These are phyloP conservation scores for Penicillium thymicola DNA, from an alignment of 2,329 filamentous ascomycete species.

Conservation along the genomic window DNA sequence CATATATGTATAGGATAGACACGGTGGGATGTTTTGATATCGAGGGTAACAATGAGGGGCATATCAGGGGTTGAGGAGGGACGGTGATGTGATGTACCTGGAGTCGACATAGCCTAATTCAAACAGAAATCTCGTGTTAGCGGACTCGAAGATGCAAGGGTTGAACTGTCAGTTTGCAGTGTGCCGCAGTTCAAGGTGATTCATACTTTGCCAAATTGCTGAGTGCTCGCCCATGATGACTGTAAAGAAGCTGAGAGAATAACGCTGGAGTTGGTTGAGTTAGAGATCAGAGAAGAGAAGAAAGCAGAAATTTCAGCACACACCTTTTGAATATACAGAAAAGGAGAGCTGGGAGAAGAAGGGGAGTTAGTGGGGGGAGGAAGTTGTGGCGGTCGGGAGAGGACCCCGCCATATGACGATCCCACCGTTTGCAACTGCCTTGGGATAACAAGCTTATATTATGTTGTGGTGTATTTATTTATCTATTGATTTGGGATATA, in stretches of 20 bases:
- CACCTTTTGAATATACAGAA: constrained; percentile 12
- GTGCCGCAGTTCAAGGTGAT: background rate
- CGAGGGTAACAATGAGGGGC: constrained; percentile 10
- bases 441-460: background rate
- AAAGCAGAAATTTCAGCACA: background rate
- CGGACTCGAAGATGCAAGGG: constrained; percentile 2
- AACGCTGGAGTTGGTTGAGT: background rate
- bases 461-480: background rate
- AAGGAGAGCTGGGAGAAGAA: constrained; percentile 7
- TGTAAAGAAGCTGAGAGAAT: constrained; percentile 1
- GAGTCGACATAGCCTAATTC: constrained; percentile 58
- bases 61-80: background rate
- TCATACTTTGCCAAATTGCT: constrained; percentile 37
- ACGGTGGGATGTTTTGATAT: background rate
- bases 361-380: constrained; percentile 4
- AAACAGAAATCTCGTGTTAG: constrained; percentile 16
- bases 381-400: constrained; percentile 11
- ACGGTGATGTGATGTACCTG: constrained; percentile 50
- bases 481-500: background rate
- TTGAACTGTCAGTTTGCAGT: background rate
- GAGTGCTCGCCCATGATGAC: constrained; percentile 37
- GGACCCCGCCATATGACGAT: constrained; percentile 14
- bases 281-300: background rate
- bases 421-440: constrained; percentile 6
- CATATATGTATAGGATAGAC: background rate